These are phyloP conservation scores for Penicillium sp. DNA, from an alignment of 2,329 filamentous ascomycete genomes.

Conservation along the genomic window DNA sequence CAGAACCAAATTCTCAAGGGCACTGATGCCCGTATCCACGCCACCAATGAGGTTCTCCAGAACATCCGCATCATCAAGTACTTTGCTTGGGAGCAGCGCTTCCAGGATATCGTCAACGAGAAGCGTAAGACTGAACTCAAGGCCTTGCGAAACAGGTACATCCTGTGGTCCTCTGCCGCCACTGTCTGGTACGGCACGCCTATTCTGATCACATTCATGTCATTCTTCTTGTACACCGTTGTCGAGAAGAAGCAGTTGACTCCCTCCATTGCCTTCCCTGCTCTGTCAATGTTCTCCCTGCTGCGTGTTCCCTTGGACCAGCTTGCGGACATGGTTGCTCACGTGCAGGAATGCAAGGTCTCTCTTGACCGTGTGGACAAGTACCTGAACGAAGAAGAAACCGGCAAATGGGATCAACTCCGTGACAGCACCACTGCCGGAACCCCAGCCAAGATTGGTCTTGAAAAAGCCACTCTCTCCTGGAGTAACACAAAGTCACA, in stretches of 20 bases:
- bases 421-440: slow-evolving; percentile 69
- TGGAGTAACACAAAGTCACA: slow-evolving; percentile 69
- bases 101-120: slow-evolving; percentile 82
- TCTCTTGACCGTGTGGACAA: slow-evolving; percentile 96
- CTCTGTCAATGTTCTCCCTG: slow-evolving; percentile 92
- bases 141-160: slow-evolving; percentile 77
- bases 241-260: slow-evolving; percentile 87
- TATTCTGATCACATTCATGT: slow-evolving; percentile 92
- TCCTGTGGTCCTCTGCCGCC: slow-evolving; percentile 88
- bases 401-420: slow-evolving; percentile 89
- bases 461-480: slow-evolving; percentile 80
- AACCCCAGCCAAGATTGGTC: slow-evolving; percentile 76
- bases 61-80: slow-evolving; percentile 99
- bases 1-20: slow-evolving; percentile 91
- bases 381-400: slow-evolving; percentile 90
- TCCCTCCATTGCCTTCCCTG: slow-evolving; percentile 92
- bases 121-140: slow-evolving; percentile 79
- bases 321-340: slow-evolving; percentile 96
- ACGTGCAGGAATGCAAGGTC: slow-evolving; percentile 96
- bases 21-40: slow-evolving; percentile 93
- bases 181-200: slow-evolving; percentile 97
- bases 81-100: slow-evolving; percentile 96
- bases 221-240: slow-evolving; percentile 89
- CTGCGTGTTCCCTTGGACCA: slow-evolving; percentile 92
- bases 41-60: slow-evolving; percentile 93